Conservation (phyloP, 108 stramenopile genomes). For the Nitzschia putrida region DNA sequence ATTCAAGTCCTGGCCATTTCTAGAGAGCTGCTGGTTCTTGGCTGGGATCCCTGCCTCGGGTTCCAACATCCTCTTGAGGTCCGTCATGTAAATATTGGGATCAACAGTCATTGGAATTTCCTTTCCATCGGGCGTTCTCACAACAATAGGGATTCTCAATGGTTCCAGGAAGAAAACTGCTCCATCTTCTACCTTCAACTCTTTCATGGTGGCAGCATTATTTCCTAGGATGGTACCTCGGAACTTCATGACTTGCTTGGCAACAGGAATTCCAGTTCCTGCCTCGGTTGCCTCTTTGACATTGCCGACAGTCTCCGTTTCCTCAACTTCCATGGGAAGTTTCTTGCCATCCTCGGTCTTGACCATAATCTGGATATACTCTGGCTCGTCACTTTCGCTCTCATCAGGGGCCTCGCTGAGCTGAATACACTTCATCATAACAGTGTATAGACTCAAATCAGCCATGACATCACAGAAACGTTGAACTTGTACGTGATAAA, state of each 20-base stretch:
- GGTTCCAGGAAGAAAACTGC: constrained; percentile 22
- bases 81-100: constrained; percentile 18
- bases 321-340: constrained; percentile 20
- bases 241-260: constrained; percentile 21
- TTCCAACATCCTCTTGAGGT: constrained; percentile 21
- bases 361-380: constrained; percentile 24
- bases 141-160: constrained; percentile 19
- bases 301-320: constrained; percentile 21
- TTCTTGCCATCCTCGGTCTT: constrained; percentile 12
- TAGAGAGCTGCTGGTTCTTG: constrained; percentile 23
- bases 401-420: constrained; percentile 25
- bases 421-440: constrained; percentile 39
- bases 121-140: constrained; percentile 14
- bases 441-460: constrained; percentile 31
- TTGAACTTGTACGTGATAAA: constrained; percentile 27
- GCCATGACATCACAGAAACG: constrained; percentile 39
- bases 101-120: constrained; percentile 18
- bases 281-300: constrained; percentile 15
- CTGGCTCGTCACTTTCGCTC: constrained; percentile 27
- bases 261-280: constrained; percentile 16
- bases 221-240: constrained; percentile 4
- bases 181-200: constrained; percentile 20
- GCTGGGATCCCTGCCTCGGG: constrained; percentile 26
- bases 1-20: constrained; percentile 17
- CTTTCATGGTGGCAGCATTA: constrained; percentile 10